Evolutionary conservation across 1,284 basidiomycete species (phyloP).

Genomic region (Malassezia psittaci): DNA sequence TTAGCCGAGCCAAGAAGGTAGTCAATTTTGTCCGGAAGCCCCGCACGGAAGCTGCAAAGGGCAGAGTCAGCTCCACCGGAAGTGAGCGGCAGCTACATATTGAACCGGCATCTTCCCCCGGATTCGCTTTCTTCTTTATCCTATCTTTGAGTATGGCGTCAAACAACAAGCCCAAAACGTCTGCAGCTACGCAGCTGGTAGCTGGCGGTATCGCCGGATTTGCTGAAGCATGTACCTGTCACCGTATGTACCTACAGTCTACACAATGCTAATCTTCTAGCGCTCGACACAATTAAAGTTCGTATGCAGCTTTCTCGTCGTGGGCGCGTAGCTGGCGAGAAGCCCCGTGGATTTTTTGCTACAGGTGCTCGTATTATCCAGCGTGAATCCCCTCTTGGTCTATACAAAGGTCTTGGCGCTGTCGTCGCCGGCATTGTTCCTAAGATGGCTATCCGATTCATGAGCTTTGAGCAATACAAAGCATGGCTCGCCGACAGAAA

Average conservation of each 20-base stretch:
- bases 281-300: constrained; percentile 84
- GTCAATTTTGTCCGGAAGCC: not conserved
- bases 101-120: not conserved
- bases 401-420: constrained; percentile 98
- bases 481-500: constrained; percentile 62
- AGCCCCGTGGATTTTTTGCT: constrained; percentile 82
- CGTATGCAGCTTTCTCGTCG: constrained; percentile 72
- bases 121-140: not conserved
- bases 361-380: constrained; percentile 80
- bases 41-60: not conserved
- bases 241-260: constrained; percentile 32
- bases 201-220: constrained; percentile 47
- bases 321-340: constrained; percentile 31
- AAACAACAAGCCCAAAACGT: constrained; percentile 35
- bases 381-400: constrained; percentile 82
- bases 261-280: constrained; percentile 15
- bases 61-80: constrained; percentile 1
- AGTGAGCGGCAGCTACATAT: not conserved
- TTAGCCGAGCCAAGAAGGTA: not conserved
- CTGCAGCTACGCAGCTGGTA: constrained; percentile 45
- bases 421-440: constrained; percentile 86
- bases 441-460: constrained; percentile 99
- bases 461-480: constrained; percentile 94
- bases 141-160: not conserved
- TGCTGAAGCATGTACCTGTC: constrained; percentile 46